These are phyloP conservation scores for Saccharomycopsis synnaedendra DNA, from an alignment of 805 yeast species.

Conservation along the genomic window DNA sequence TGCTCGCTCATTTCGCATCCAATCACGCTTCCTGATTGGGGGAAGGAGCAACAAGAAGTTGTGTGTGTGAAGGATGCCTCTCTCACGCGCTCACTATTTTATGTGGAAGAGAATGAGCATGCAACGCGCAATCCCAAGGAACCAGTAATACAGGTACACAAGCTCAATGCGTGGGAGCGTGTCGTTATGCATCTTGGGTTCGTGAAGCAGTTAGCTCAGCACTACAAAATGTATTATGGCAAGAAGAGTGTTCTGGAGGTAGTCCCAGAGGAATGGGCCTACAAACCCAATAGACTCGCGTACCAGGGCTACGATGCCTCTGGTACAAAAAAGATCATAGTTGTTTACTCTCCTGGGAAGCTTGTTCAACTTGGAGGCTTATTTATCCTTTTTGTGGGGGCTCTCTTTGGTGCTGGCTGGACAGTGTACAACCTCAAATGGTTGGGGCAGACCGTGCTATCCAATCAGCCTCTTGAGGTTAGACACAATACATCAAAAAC, in stretches of 20 bases:
- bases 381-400: background rate
- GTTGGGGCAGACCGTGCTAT: conserved; percentile 22
- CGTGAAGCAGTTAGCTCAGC: conserved; percentile 16
- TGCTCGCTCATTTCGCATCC: conserved; percentile 72
- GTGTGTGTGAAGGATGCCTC: conserved; percentile 72
- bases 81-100: conserved; percentile 59
- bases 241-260: conserved; percentile 10
- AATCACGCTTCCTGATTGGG: conserved; percentile 74
- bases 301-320: too few relatives aligned
- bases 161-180: conserved; percentile 17
- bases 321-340: background rate
- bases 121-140: conserved; percentile 25
- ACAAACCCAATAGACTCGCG: too few relatives aligned
- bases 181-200: conserved; percentile 18
- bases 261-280: conserved; percentile 3
- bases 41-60: conserved; percentile 76
- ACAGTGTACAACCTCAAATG: conserved; percentile 23
- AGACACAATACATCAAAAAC: too few relatives aligned
- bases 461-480: conserved; percentile 7
- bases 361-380: conserved; percentile 4
- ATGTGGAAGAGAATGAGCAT: conserved; percentile 53
- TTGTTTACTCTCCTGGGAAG: background rate
- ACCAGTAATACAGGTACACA: conserved; percentile 19
- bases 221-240: conserved; percentile 18
- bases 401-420: background rate